A percentile compares a stretch with the other conserved stretches of the same genome.
Conservation (phyloP, 1,284 basidiomycete genomes). For the Fomitopsis betulina region DNA sequence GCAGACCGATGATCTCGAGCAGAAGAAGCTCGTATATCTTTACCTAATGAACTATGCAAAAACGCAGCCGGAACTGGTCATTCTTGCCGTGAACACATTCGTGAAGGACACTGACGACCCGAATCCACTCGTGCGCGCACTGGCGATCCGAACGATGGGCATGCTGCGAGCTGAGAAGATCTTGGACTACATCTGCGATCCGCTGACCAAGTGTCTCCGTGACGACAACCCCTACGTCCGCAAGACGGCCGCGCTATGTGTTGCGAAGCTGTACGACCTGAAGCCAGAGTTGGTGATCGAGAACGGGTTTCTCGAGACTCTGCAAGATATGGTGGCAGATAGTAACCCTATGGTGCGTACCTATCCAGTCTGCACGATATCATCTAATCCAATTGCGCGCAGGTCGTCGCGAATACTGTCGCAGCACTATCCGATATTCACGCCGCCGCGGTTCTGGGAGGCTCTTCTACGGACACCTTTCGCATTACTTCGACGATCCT, state of each 20-base stretch:
- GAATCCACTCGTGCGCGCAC: slow-evolving; percentile 93
- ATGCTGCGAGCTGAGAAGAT: slow-evolving; percentile 97
- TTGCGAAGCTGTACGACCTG: slow-evolving; percentile 95
- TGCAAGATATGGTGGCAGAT: slow-evolving; percentile 91
- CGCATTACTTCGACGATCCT: slow-evolving; percentile 79
- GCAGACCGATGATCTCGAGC: slow-evolving; percentile 92
- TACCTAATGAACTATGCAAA: slow-evolving; percentile 99
- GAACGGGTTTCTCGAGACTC: slow-evolving; percentile 87
- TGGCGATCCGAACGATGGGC: slow-evolving; percentile 98
- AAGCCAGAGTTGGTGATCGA: slow-evolving; percentile 95
- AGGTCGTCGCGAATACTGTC: slow-evolving; percentile 96
- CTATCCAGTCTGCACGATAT: not conserved
- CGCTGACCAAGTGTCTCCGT: slow-evolving; percentile 83
- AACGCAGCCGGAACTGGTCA: slow-evolving; percentile 96
- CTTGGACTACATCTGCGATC: slow-evolving; percentile 95
- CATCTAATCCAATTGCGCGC: slow-evolving; percentile 7
- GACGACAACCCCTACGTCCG: slow-evolving; percentile 98
- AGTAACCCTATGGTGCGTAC: slow-evolving; percentile 90
- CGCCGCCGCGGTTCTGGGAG: slow-evolving; percentile 48
- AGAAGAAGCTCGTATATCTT: slow-evolving; percentile 97
- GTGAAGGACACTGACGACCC: slow-evolving; percentile 96
- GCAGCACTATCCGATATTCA: slow-evolving; percentile 95
- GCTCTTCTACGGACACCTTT: slow-evolving; percentile 70
- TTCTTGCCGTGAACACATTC: slow-evolving; percentile 98
- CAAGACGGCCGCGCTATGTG: slow-evolving; percentile 94